Conservation (phyloP, 129 eudicot species). For the Lactuca saligna region DNA sequence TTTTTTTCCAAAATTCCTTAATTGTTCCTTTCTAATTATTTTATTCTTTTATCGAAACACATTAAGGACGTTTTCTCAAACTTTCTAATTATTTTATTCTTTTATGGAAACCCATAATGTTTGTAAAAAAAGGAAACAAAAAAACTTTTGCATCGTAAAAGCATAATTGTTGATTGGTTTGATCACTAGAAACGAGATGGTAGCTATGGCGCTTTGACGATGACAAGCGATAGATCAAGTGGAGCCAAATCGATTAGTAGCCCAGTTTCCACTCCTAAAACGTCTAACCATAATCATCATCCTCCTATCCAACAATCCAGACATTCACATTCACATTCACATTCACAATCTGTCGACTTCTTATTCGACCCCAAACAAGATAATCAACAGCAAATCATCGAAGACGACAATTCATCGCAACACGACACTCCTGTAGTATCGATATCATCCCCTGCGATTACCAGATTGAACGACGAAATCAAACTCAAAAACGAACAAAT, state of each 20-base stretch:
- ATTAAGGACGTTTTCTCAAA: too few species aligned
- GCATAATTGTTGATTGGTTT: conserved; percentile 9
- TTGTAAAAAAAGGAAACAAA: too few species aligned
- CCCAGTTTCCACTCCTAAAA: conserved; percentile 84
- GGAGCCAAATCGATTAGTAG: conserved; percentile 75
- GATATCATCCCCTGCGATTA: conserved; percentile 12
- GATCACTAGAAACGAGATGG: conserved; percentile 75
- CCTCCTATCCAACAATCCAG: conserved; percentile 57
- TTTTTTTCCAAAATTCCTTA: too few species aligned
- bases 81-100: too few species aligned
- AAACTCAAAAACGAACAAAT: conserved; percentile 60
- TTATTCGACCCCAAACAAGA: conserved; percentile 51
- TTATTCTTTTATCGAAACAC: too few species aligned
- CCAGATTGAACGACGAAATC: conserved; percentile 65
- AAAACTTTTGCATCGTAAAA: too few species aligned
- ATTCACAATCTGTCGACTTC: conserved; percentile 61
- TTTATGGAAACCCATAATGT: too few species aligned
- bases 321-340: conserved; percentile 32
- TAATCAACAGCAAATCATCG: conserved; percentile 42
- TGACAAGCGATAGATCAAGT: conserved; percentile 94
- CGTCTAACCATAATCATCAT: conserved; percentile 47
- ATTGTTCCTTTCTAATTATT: too few species aligned
- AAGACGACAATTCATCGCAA: conserved; percentile 44
- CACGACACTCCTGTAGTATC: conserved; percentile 83
- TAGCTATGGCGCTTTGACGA: conserved; percentile 56